Evolutionary conservation across 1,139 yeast species (phyloP).

Genomic region (Maudiozyma humilis): DNA sequence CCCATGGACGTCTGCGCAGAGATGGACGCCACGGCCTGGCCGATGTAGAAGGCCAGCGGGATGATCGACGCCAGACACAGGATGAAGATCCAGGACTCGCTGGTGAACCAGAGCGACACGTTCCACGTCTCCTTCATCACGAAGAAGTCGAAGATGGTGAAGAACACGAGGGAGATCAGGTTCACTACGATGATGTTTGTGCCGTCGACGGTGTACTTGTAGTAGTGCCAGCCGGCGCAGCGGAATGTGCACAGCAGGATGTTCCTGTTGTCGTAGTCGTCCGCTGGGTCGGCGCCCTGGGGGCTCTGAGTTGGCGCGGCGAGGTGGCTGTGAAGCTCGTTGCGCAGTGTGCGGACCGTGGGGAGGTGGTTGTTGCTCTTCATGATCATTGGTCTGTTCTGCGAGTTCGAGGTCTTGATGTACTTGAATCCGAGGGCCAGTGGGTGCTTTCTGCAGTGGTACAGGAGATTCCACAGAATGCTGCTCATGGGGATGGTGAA

Average conservation of each 20-base stretch:
- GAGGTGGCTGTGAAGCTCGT: not conserved
- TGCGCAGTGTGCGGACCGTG: constrained; percentile 2
- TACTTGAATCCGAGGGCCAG: constrained; percentile 44
- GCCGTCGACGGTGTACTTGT: constrained; percentile 93
- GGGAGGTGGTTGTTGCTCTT: constrained; percentile 6
- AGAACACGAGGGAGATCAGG: constrained; percentile 66
- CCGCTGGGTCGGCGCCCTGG: not conserved
- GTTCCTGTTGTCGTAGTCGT: constrained; percentile 27
- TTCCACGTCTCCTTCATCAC: constrained; percentile 47
- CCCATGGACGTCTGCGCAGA: constrained; percentile 99
- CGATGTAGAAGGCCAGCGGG: constrained; percentile 93
- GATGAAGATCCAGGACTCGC: constrained; percentile 51
- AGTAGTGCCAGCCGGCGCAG: constrained; percentile 84
- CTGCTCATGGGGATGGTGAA: constrained; percentile 93
- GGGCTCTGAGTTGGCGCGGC: not conserved
- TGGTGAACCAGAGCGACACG: constrained; percentile 46
- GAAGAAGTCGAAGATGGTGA: constrained; percentile 75
- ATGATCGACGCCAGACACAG: constrained; percentile 76
- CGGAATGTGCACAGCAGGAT: constrained; percentile 77
- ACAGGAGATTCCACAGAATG: constrained; percentile 54
- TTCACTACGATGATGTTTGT: constrained; percentile 90
- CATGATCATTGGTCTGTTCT: constrained; percentile 12
- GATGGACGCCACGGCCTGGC: constrained; percentile 97
- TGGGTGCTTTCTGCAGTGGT: constrained; percentile 85
- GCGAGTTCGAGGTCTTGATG: constrained; percentile 21